Conservation (phyloP, 2,329 filamentous ascomycete genomes). For the Alternaria consortialis region DNA sequence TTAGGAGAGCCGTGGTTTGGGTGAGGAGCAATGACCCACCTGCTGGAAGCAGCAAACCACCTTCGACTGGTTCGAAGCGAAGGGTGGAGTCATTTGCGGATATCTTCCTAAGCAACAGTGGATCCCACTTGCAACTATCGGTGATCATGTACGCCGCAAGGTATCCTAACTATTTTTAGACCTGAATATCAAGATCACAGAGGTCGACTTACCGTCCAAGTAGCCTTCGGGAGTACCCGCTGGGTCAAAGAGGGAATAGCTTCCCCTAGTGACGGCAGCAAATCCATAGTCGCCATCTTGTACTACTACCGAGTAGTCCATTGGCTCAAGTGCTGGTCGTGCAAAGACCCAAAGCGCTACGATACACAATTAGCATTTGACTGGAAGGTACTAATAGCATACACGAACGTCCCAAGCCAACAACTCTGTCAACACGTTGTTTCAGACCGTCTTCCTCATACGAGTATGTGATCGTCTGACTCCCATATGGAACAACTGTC, state of each 20-base stretch:
- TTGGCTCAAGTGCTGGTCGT: background rate
- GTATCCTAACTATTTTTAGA: background rate
- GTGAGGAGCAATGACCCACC: background rate
- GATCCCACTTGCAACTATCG: background rate
- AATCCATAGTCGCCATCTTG: background rate
- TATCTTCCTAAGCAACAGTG: background rate
- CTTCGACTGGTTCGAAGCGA: background rate
- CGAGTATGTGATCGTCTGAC: background rate
- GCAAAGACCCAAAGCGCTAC: background rate
- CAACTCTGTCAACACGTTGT: background rate
- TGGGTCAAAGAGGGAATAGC: background rate
- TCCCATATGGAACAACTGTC: background rate
- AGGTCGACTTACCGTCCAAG: background rate
- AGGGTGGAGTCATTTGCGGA: background rate
- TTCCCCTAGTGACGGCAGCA: background rate
- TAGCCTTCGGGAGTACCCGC: background rate
- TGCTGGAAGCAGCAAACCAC: background rate
- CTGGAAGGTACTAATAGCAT: background rate
- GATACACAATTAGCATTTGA: background rate
- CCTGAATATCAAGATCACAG: background rate
- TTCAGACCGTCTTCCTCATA: background rate
- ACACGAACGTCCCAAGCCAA: background rate
- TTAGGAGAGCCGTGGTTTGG: background rate
- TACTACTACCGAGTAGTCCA: background rate
- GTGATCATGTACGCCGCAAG: background rate